These are phyloP conservation scores for Trichocladium antarcticum DNA, from an alignment of 495 filamentous ascomycete species.

Conservation along the genomic window DNA sequence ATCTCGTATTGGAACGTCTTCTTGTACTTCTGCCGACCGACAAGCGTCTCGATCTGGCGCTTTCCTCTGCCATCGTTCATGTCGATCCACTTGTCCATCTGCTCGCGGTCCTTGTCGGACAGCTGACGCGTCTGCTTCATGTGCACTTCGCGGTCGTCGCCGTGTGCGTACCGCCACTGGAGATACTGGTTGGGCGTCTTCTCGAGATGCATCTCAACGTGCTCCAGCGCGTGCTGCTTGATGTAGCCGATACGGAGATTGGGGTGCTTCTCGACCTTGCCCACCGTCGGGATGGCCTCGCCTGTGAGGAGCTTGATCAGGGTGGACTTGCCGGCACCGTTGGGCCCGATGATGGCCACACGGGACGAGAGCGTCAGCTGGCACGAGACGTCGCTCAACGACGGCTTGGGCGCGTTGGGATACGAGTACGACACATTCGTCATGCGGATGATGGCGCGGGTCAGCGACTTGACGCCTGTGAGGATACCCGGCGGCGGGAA, in stretches of 20 bases:
- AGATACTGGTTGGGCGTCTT: conserved; percentile 99
- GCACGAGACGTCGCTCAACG: conserved; percentile 74
- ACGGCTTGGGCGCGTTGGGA: conserved; percentile 73
- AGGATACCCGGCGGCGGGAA: conserved; percentile 94
- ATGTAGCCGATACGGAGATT: conserved; percentile 98
- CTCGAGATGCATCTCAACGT: conserved; percentile 98
- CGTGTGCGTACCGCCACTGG: conserved; percentile 95
- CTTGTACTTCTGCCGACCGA: conserved; percentile 97
- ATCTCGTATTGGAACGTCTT: conserved; percentile 99
- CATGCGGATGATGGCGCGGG: conserved; percentile 92
- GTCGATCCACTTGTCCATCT: conserved; percentile 83
- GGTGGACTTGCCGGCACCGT: conserved; percentile 97
- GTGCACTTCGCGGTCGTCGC: conserved; percentile 91
- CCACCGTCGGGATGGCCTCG: conserved; percentile 74
- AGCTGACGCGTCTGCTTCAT: conserved; percentile 95
- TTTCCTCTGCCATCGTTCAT: conserved; percentile 68
- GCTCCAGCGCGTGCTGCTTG: conserved; percentile 97
- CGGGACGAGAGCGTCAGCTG: conserved; percentile 81
- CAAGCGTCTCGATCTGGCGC: conserved; percentile 73
- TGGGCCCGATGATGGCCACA: conserved; percentile 90
- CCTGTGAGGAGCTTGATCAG: conserved; percentile 98
- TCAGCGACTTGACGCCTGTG: conserved; percentile 87
- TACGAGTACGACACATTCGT: conserved; percentile 83
- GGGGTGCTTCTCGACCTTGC: conserved; percentile 95
- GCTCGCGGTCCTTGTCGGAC: conserved; percentile 69